Evolutionary conservation across 2,329 filamentous ascomycete species (phyloP), one percentile per base, ranked within the genome.

Genomic region (Ustilaginoidea virens): DNA sequence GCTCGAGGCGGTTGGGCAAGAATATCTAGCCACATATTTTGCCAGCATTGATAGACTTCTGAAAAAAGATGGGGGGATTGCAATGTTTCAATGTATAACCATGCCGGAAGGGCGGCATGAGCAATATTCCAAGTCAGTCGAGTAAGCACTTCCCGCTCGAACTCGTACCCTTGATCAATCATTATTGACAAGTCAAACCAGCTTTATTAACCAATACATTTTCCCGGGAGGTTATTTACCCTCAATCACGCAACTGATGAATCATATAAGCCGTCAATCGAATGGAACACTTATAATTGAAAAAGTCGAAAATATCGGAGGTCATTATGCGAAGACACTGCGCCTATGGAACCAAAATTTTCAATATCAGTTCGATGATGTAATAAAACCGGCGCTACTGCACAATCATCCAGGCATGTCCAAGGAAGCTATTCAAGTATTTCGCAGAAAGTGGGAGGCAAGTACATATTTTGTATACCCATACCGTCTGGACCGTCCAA

Each of bases 181-280:
- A n/a, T n/a, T n/a, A n/a, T n/a, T n/a, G n/a, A n/a, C n/a, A n/a
- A n/a, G n/a, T n/a, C n/a, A n/a, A n/a, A n/a, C 4, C 33, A 63
- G 60, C 44, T 83, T 83, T 50, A 81, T 83, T 44, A 68, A 75
- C 33, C 71, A 74, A 36, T 80, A 83, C 51, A 82, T 83, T 31
- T 83, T 85, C 50, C 79, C 78, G 0, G 77, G 78, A n/a, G 79
- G 78, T 1, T 75, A 82, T 43, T 55, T 83, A 5, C 70, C 70
- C 0, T 66, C 63, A 3, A 59, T 61, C 18, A 66, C 60, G 10
- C 64, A 73, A 38, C 52, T 75, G 12, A 49, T 74, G 15, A 55
- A 60, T 28, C 63, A 73, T 19, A 74, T 83, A 37, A 65, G 61
- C 23, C 57, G 58, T 16, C 71, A 71, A 19, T 76, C 74, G 0